phyloP scores from a whole-genome alignment of 2,329 filamentous ascomycete genomes.

The Xylariaceae sp. region DNA sequence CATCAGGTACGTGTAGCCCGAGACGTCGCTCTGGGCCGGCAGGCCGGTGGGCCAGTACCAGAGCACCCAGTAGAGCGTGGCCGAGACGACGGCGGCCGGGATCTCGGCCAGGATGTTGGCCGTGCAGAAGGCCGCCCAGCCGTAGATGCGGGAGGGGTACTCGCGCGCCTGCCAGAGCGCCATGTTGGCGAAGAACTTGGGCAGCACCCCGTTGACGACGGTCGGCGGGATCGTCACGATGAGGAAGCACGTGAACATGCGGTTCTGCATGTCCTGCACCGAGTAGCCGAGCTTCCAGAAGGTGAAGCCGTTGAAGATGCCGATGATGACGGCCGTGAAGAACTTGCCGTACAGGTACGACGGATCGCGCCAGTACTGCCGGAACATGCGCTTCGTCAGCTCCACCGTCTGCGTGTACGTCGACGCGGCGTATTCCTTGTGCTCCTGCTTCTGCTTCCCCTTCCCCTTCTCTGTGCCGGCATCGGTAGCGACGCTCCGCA shows the following conservation, averaged over 20 bases:
- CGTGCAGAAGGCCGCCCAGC: conserved; percentile 70
- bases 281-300: conserved; percentile 65
- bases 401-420: conserved; percentile 56
- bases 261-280: conserved; percentile 66
- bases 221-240: conserved; percentile 63
- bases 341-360: conserved; percentile 73
- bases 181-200: conserved; percentile 73
- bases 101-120: conserved; percentile 70
- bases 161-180: conserved; percentile 69
- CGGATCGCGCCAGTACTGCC: conserved; percentile 70
- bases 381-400: conserved; percentile 65
- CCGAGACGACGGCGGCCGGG: conserved; percentile 59
- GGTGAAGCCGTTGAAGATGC: conserved; percentile 75
- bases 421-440: conserved; percentile 61
- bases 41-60: conserved; percentile 76
- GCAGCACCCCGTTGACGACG: conserved; percentile 66
- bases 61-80: conserved; percentile 63
- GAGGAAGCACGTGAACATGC: conserved; percentile 69
- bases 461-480: conserved; percentile 28
- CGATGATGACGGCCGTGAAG: conserved; percentile 64
- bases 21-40: conserved; percentile 55
- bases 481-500: conserved; percentile 20
- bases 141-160: conserved; percentile 68
- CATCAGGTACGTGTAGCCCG: conserved; percentile 77
- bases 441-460: conserved; percentile 41